Evolutionary conservation across 23 red algal genomes (phyloP), one percentile per base, ranked within the genome.

Genomic region (Cyanidium caldarium): DNA sequence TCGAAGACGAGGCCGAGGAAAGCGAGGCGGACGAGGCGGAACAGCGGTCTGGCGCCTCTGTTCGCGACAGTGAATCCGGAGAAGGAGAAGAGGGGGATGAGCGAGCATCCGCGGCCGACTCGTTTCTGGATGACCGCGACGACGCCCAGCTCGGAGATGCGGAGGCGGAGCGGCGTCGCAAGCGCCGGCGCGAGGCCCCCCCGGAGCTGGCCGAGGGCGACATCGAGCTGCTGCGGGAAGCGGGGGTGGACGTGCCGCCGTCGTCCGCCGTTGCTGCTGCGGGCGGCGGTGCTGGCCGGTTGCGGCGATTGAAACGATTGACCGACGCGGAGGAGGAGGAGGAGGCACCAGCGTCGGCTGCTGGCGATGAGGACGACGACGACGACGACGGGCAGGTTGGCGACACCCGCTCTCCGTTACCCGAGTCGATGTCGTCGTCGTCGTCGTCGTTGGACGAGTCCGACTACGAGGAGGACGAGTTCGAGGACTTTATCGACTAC

Each of bases 121-220:
- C n/a, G n/a, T n/a, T n/a, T n/a, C n/a, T n/a, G n/a, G n/a, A n/a
- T n/a, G n/a, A n/a, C n/a, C n/a, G n/a, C n/a, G n/a, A n/a, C n/a
- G n/a, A n/a, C n/a, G n/a, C n/a, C n/a, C n/a, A n/a, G n/a, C n/a
- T n/a, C n/a, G n/a, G n/a, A n/a, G n/a, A n/a, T n/a, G n/a, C n/a
- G n/a, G n/a, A n/a, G n/a, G n/a, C n/a, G n/a, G n/a, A n/a, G n/a
- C n/a, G n/a, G n/a, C n/a, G n/a, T n/a, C n/a, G n/a, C n/a, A 16
- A 28, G 10, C 19, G 31, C 19, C 51, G 51, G 19, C 19, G 3
- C 3, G n/a, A 28, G 5, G 7, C 51, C 7, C 19, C n/a, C 31
- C 51, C 51, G 7, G 51, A 61, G 31, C 51, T 61, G 7, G 51
- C 51, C 51, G 51, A 61, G 23, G 51, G 51, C 21, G 51, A 61